These are phyloP conservation scores for Penicillium sp. DNA, from an alignment of 2,329 filamentous ascomycete genomes.

Conservation along the genomic window DNA sequence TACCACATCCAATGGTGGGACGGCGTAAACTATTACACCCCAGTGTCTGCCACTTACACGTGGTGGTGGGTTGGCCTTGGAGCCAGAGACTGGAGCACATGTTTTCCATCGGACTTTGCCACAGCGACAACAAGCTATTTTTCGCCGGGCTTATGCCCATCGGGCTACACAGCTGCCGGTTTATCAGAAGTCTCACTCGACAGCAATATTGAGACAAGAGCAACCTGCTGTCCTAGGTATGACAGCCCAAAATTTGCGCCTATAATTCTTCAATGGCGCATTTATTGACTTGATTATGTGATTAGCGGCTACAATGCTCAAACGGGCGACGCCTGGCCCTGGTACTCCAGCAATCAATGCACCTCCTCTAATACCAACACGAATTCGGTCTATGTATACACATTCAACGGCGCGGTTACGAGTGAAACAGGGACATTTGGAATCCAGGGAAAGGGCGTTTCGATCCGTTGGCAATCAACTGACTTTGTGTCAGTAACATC, in stretches of 20 bases:
- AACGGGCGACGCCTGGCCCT: constrained; percentile 2
- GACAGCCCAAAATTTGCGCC: not conserved
- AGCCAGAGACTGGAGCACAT: not conserved
- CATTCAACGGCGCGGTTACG: not conserved
- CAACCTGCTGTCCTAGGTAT: constrained; percentile 8
- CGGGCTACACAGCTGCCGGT: constrained; percentile 4
- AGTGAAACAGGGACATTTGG: constrained; percentile 1
- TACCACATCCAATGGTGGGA: constrained; percentile 2
- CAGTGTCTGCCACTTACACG: not conserved
- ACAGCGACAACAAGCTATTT: constrained; percentile 3
- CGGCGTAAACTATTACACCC: not conserved
- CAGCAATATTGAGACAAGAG: not conserved
- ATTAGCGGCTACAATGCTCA: constrained; percentile 4
- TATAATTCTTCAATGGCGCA: not conserved
- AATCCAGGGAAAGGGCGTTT: constrained; percentile 2
- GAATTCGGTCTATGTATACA: not conserved
- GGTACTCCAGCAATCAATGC: constrained; percentile 4
- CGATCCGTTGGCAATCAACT: constrained; percentile 3
- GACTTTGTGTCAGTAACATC: constrained; percentile 1
- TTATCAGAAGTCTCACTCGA: not conserved
- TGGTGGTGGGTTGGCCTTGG: constrained; percentile 6
- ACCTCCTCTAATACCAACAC: constrained; percentile 1
- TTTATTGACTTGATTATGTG: not conserved
- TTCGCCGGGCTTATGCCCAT: constrained; percentile 3
- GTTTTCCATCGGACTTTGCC: constrained; percentile 1